phyloP scores from a whole-genome alignment of 495 filamentous ascomycete genomes.

The Talaromyces proteolyticus region DNA sequence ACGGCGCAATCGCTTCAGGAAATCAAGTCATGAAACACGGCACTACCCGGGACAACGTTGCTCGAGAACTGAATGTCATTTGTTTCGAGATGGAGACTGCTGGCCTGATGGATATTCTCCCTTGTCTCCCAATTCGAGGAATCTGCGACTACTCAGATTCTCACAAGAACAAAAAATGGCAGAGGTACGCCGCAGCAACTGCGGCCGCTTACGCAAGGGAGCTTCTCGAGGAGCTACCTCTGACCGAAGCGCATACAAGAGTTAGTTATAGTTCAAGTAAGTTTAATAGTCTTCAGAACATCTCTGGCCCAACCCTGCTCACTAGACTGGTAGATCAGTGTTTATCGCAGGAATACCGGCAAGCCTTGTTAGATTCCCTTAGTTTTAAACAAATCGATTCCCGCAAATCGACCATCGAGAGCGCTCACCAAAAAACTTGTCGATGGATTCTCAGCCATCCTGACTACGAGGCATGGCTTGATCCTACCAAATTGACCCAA shows the following conservation, averaged over 20 bases:
- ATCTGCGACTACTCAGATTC: slow-evolving; percentile 32
- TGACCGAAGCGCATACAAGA: no score
- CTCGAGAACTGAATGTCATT: slow-evolving; percentile 20
- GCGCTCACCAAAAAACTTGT: slow-evolving; percentile 34
- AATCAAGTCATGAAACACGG: slow-evolving; percentile 21
- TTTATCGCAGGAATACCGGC: no score
- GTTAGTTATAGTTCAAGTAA: no score
- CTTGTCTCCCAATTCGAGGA: slow-evolving; percentile 28
- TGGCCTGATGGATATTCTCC: slow-evolving; percentile 24
- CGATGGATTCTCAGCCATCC: slow-evolving; percentile 38
- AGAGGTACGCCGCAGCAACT: slow-evolving; percentile 4
- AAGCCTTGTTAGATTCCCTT: no score
- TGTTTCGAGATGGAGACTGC: slow-evolving; percentile 36
- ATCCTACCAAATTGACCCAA: slow-evolving; percentile 18
- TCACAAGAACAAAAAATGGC: slow-evolving; percentile 31
- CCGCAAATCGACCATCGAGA: slow-evolving; percentile 17
- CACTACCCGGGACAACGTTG: slow-evolving; percentile 17
- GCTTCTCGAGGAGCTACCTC: no score
- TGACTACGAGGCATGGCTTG: slow-evolving; percentile 40
- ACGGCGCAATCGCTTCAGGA: slow-evolving; percentile 21
- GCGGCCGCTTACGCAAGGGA: neutral
- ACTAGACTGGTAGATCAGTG: no score
- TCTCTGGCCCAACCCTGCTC: no score
- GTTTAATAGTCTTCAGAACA: no score
- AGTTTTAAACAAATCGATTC: slow-evolving; percentile 23